Percentiles rank a stretch among this genome's conserved stretches.
Conservation (phyloP, 2,329 filamentous ascomycete genomes). For the Didymellaceae sp. region DNA sequence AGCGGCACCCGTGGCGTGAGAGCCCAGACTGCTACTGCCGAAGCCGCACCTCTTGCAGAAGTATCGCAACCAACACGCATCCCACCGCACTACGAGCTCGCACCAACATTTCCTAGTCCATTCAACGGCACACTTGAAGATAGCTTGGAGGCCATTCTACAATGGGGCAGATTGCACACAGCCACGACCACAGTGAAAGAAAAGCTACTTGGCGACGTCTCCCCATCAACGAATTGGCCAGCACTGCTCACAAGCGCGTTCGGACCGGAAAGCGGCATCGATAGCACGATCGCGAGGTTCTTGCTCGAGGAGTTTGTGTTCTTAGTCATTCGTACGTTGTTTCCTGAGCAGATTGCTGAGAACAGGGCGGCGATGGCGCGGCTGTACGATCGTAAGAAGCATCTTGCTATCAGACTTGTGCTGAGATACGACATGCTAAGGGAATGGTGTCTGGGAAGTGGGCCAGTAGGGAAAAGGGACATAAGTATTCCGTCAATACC, state of each 20-base stretch:
- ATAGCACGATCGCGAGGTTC: background rate
- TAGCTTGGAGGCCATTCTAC: conserved; percentile 31
- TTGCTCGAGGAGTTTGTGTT: conserved; percentile 32
- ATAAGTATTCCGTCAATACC: conserved; percentile 17
- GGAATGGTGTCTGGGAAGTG: conserved; percentile 26
- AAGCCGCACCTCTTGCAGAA: background rate
- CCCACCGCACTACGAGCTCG: conserved; percentile 23
- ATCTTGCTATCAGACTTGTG: conserved; percentile 23
- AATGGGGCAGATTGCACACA: conserved; percentile 7
- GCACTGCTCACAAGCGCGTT: conserved; percentile 8
- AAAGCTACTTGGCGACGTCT: conserved; percentile 13
- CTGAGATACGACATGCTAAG: conserved; percentile 40
- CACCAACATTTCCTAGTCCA: conserved; percentile 31
- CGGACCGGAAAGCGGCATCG: background rate
- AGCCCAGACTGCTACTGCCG: background rate
- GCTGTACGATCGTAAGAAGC: conserved; percentile 30
- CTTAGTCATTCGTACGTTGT: conserved; percentile 30
- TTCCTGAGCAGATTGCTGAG: conserved; percentile 36
- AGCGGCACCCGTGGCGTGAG: background rate
- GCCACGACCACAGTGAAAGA: conserved; percentile 5
- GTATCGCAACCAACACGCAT: background rate
- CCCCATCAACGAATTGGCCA: conserved; percentile 23
- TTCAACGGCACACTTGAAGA: conserved; percentile 32
- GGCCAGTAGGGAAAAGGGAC: conserved; percentile 11
- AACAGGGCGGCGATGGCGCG: conserved; percentile 28